Conservation (phyloP, 352 stramenopile genomes). For the Phytophthora brassicae region DNA sequence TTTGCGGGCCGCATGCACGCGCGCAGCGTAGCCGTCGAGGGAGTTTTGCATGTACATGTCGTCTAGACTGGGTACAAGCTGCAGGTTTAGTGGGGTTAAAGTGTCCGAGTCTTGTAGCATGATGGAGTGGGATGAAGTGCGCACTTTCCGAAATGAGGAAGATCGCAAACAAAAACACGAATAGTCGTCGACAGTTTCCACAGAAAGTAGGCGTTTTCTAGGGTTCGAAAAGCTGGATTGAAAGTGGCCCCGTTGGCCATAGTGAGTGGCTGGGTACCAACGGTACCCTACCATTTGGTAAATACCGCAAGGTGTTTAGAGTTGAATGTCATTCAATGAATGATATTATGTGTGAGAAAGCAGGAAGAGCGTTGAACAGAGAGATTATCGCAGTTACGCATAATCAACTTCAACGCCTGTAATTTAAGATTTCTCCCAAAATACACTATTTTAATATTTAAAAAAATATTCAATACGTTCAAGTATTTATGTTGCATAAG, state of each 20-base stretch:
- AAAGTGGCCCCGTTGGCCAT: too few relatives aligned
- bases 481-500: too few relatives aligned
- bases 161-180: slow-evolving; percentile 27
- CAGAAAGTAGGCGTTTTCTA: too few relatives aligned
- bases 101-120: slow-evolving; percentile 30
- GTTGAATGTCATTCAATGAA: too few relatives aligned
- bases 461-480: too few relatives aligned
- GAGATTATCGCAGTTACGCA: slow-evolving; percentile 11
- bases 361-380: slow-evolving; percentile 14
- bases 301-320: too few relatives aligned
- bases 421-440: too few relatives aligned
- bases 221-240: too few relatives aligned
- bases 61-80: slow-evolving; percentile 30
- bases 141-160: slow-evolving; percentile 27
- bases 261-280: too few relatives aligned
- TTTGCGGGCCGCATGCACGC: slow-evolving; percentile 40
- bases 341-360: too few relatives aligned
- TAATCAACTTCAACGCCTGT: slow-evolving; percentile 22
- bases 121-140: slow-evolving; percentile 11
- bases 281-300: too few relatives aligned
- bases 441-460: too few relatives aligned
- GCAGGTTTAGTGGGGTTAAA: slow-evolving; percentile 33
- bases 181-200: slow-evolving; percentile 6
- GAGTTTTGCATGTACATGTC: slow-evolving; percentile 44
- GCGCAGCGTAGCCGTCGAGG: slow-evolving; percentile 27